phyloP scores from a whole-genome alignment of 495 filamentous ascomycete species.

The Tuber calosporum region DNA sequence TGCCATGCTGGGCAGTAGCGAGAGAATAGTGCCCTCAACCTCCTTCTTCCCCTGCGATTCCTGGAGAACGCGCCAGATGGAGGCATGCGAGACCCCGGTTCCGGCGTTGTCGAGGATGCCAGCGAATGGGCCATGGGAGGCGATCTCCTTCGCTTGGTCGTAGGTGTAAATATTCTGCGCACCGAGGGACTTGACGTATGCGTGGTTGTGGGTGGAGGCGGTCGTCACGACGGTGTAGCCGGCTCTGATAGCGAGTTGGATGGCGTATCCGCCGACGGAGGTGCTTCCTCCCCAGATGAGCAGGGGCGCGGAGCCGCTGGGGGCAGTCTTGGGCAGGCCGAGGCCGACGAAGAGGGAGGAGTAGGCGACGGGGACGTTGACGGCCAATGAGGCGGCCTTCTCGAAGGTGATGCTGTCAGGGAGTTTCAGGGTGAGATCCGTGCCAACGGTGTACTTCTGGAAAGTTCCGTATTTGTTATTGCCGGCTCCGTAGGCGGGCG shows the following conservation, averaged over 20 bases:
- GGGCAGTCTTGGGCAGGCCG: constrained; percentile 18
- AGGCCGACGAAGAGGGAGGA: constrained; percentile 32
- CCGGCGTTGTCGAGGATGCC: constrained; percentile 18
- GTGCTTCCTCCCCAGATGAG: constrained; percentile 43
- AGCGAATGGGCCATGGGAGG: constrained; percentile 11
- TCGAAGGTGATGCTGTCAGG: constrained; percentile 18
- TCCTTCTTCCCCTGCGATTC: neutral
- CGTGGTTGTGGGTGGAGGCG: constrained; percentile 39
- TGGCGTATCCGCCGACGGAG: constrained; percentile 36
- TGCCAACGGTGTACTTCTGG: constrained; percentile 41
- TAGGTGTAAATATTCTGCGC: constrained; percentile 33
- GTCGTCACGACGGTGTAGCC: constrained; percentile 44
- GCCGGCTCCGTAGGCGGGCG: neutral
- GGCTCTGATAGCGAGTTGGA: constrained; percentile 37
- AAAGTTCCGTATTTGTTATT: constrained; percentile 39
- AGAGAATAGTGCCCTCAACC: constrained; percentile 1
- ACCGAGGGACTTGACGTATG: constrained; percentile 38
- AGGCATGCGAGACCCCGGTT: constrained; percentile 6
- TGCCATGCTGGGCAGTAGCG: constrained; percentile 6
- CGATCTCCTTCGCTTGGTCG: constrained; percentile 13
- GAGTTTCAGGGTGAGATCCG: constrained; percentile 16
- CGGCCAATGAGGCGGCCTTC: constrained; percentile 17
- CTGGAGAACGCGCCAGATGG: constrained; percentile 15
- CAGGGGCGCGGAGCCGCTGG: neutral
- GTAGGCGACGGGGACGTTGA: constrained; percentile 25